Base-by-base conservation (phyloP, 2,329 filamentous ascomycete species). In the Corynespora cassiicola region DNA sequence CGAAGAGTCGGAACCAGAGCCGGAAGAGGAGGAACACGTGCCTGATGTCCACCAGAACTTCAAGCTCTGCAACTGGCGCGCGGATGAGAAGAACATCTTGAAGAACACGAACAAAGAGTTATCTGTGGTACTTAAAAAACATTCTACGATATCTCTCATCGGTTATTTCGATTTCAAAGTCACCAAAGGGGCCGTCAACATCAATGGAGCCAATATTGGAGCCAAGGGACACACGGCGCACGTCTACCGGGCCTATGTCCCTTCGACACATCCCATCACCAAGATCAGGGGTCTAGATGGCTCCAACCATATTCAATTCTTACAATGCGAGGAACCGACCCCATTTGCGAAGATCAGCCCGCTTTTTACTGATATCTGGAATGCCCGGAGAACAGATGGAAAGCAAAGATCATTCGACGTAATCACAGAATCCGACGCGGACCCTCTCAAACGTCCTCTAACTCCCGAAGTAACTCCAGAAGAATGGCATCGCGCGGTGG, bases 131-230 rank as follows among this genome's bases (percentile, higher is more conserved):
- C 37, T 66, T 23, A 47, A 56, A 15, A 63, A 65, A 19, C 65
- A 61, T 20, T 31, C 71, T 6, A 69, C 58, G 6, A 59, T 70
- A 21, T 58, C 66, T 2, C 57, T 70, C 12, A 45, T 89, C 8
- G 88, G 88, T 1, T 84, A 80, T 54, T 94, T 84, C 63, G 81
- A 83, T 11, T 61, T 92, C 19, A 73, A 72, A 9, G 76, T 92
- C 0, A 55, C 72, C 7, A 74, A 74, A 35, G 88, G 88, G 2
- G 75, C 82, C 27, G 71, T 87, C 16, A 83, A 80, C 1, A 64
- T 92, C 17, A 78, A 82, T 10, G 87, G 88, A 11, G 82, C 86
- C 6, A 79, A 75, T 6, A 61, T 92, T 3, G 70, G 72, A 8
- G 61, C 77, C 2, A 36, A 45, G 22, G 50, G 50, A 10, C 45